phyloP scores from a whole-genome alignment of 352 stramenopile genomes.

The Pythium phragmiticola region DNA sequence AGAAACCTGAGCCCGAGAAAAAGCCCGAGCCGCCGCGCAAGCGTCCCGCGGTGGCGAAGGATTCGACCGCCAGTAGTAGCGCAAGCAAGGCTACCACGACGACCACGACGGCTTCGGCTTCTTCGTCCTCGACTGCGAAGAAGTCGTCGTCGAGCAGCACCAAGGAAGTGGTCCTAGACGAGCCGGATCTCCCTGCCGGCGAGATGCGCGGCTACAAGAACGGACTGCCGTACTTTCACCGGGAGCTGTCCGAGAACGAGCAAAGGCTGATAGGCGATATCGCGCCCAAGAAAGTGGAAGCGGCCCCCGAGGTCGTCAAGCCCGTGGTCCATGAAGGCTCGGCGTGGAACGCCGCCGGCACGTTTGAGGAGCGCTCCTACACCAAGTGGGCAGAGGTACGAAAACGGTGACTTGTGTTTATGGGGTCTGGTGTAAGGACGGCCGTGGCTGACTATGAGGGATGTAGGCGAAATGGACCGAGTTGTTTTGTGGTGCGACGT shows the following conservation, averaged over 20 bases:
- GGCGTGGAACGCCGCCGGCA: too few relatives aligned
- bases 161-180: not conserved
- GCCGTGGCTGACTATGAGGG: too few relatives aligned
- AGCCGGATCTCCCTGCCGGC: slow-evolving; percentile 8
- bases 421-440: too few relatives aligned
- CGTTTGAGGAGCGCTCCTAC: slow-evolving; percentile 45
- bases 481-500: slow-evolving; percentile 14
- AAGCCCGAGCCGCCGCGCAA: slow-evolving; percentile 33
- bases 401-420: too few relatives aligned
- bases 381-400: slow-evolving; percentile 61
- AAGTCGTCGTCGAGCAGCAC: slow-evolving; percentile 1
- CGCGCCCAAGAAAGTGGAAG: not conserved
- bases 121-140: slow-evolving; percentile 20
- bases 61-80: not conserved
- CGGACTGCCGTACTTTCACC: too few relatives aligned
- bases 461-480: slow-evolving; percentile 55
- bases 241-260: too few relatives aligned
- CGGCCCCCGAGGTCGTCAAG: slow-evolving; percentile 28
- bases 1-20: slow-evolving; percentile 70
- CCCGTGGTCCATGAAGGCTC: too few relatives aligned
- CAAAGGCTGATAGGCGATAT: too few relatives aligned
- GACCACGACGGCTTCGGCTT: not conserved
- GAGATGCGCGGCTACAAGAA: too few relatives aligned
- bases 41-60: slow-evolving; percentile 27
- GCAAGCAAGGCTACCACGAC: slow-evolving; percentile 5